Base-by-base conservation (phyloP, 257 asterid genomes). In the Nicotiana paniculata region DNA sequence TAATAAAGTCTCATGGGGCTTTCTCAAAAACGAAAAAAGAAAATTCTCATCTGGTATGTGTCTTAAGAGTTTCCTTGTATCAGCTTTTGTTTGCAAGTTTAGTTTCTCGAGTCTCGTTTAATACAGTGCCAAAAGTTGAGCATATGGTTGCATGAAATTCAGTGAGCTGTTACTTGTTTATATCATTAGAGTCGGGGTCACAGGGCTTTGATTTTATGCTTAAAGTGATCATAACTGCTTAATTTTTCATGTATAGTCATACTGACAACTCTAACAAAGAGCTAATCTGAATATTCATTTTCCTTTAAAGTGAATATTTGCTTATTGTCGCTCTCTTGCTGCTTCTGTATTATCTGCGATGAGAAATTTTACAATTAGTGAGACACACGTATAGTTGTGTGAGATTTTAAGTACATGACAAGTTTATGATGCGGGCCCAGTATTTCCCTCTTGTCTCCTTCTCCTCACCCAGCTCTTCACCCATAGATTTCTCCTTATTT, bases 231-330 rank as follows among this genome's bases (percentile, higher is more conserved):
- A 16, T 55, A 17, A 55, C 57, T 69, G 77, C 77, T 69, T 69
- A 39, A n/a, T 39, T 39, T 43, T 39, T 21, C 57, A 69, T 69
- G 77, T 69, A n/a, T 39, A 43, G 35, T 70, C 58, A 1, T 70
- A 70, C 35, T 39, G 77, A 70, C 77, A n/a, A 12, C 77, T 39
- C 57, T 70, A 21, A 70, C 77, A 39, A 69, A 70, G 77, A 69
- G 33, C 28, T 67, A 28, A 39, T 39, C 77, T n/a, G 33, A 69
- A 37, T 37, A 69, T 69, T 69, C 32, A 69, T 43, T 43, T 43
- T 43, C 51, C 46, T 43, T 43, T 43, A 43, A 43, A 43, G 51
- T 43, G 51, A 43, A 43, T 43, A 43, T 43, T 43, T 43, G 51
- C 51, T 43, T 43, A 43, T 9, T 43, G 51, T 43, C 51, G 1